Percentiles rank a stretch among this genome's conserved stretches.
Conservation (phyloP, 352 stramenopile species). For the Globisporangium solare region DNA sequence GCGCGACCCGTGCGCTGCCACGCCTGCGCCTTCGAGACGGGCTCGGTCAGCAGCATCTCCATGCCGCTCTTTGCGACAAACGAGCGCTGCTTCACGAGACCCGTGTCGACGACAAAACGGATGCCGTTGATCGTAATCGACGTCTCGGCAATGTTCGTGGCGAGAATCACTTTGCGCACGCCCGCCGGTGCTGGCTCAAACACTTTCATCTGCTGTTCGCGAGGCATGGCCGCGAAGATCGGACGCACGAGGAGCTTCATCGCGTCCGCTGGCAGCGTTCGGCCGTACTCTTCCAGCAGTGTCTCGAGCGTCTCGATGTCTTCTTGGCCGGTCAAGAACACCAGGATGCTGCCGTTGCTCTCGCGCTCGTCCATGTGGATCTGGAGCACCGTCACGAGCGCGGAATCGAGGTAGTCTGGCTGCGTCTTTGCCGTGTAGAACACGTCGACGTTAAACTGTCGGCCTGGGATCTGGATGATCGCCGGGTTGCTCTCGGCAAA, state of each 20-base stretch:
- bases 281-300: slow-evolving; percentile 79
- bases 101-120: slow-evolving; percentile 82
- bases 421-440: slow-evolving; percentile 87
- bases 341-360: slow-evolving; percentile 87
- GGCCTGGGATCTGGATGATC: slow-evolving; percentile 85
- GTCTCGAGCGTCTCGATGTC: slow-evolving; percentile 93
- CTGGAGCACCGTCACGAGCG: slow-evolving; percentile 85
- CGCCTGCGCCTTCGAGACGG: slow-evolving; percentile 87
- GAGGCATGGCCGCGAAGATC: slow-evolving; percentile 94
- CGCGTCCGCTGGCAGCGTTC: slow-evolving; percentile 56
- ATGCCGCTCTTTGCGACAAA: slow-evolving; percentile 86
- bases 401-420: slow-evolving; percentile 88
- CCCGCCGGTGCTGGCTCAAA: slow-evolving; percentile 82
- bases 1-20: slow-evolving; percentile 89
- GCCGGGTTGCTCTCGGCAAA: slow-evolving; percentile 85
- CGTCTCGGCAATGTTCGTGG: slow-evolving; percentile 97
- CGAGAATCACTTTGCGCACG: slow-evolving; percentile 91
- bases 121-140: slow-evolving; percentile 99
- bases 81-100: slow-evolving; percentile 84
- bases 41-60: slow-evolving; percentile 85
- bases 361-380: slow-evolving; percentile 83
- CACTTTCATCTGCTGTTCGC: slow-evolving; percentile 92
- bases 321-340: slow-evolving; percentile 94
- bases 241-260: slow-evolving; percentile 89
- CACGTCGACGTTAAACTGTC: slow-evolving; percentile 88